Evolutionary conservation across 306 rosid genomes (phyloP).

Genomic region (Gastrolobium villosum): DNA sequence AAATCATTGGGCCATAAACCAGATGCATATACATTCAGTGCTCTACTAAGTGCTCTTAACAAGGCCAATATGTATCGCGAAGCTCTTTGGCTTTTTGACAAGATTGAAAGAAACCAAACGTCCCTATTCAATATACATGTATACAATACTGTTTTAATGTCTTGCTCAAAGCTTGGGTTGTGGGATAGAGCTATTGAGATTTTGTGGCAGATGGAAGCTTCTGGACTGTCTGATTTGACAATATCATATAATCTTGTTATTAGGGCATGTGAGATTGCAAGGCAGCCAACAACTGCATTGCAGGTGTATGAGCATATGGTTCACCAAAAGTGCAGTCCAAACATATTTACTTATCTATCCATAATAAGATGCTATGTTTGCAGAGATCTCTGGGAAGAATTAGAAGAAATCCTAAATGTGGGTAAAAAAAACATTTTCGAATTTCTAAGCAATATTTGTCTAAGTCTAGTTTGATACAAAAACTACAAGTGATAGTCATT

Average conservation of each 20-base stretch:
- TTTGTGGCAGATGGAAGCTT: slow-evolving; percentile 88
- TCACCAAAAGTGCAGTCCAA: slow-evolving; percentile 72
- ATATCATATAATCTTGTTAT: slow-evolving; percentile 81
- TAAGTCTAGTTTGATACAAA: slow-evolving; percentile 21
- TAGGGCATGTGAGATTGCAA: slow-evolving; percentile 76
- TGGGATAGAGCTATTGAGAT: slow-evolving; percentile 84
- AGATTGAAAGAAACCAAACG: slow-evolving; percentile 55
- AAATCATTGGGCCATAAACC: slow-evolving; percentile 69
- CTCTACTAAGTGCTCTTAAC: slow-evolving; percentile 70
- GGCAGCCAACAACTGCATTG: slow-evolving; percentile 78
- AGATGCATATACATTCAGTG: slow-evolving; percentile 82
- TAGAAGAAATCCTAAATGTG: slow-evolving; percentile 77
- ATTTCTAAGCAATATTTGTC: slow-evolving; percentile 32
- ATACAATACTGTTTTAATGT: slow-evolving; percentile 72
- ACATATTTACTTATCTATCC: slow-evolving; percentile 73
- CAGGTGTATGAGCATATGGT: slow-evolving; percentile 92
- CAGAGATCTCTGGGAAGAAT: slow-evolving; percentile 81
- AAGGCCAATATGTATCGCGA: slow-evolving; percentile 61
- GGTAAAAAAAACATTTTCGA: slow-evolving; percentile 52
- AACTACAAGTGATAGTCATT: slow-evolving; percentile 10
- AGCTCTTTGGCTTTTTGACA: slow-evolving; percentile 75
- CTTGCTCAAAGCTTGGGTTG: slow-evolving; percentile 84
- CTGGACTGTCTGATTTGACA: slow-evolving; percentile 60
- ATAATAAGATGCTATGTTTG: slow-evolving; percentile 75
- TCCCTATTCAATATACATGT: slow-evolving; percentile 62